Evolutionary conservation across 139 green algal species (phyloP).

Genomic region (Asterochloris sp.): DNA sequence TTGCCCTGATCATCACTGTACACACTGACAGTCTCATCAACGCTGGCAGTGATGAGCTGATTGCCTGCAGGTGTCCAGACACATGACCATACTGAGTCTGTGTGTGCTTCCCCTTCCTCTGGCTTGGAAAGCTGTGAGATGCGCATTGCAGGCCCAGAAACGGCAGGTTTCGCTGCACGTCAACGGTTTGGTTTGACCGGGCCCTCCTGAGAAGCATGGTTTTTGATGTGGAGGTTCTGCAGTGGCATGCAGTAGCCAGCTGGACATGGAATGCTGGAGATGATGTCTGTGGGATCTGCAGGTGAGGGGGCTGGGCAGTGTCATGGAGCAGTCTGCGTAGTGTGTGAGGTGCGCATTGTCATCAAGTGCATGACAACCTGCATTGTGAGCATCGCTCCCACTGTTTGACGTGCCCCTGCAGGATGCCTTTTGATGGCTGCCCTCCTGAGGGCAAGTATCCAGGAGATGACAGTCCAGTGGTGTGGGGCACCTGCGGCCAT

Average conservation of each 20-base stretch:
- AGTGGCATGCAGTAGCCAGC: conserved; percentile 51
- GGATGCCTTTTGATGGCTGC: conserved; percentile 57
- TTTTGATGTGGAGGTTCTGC: conserved; percentile 54
- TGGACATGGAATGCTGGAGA: conserved; percentile 68
- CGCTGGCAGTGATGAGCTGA: conserved; percentile 68
- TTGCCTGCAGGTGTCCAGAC: conserved; percentile 56
- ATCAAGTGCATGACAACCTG: no score
- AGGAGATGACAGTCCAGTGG: conserved; percentile 60
- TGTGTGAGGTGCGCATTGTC: no score
- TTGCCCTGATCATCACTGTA: conserved; percentile 45
- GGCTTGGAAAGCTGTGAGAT: conserved; percentile 45
- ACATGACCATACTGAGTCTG: conserved; percentile 76
- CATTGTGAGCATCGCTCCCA: no score
- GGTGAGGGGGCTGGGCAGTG: background rate
- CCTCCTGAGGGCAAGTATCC: conserved; percentile 54
- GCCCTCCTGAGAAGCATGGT: conserved; percentile 21
- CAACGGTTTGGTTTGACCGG: no score
- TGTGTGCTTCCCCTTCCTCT: conserved; percentile 63
- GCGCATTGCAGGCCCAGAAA: conserved; percentile 24
- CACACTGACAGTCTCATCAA: conserved; percentile 80
- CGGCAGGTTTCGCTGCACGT: no score
- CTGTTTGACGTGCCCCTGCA: background rate
- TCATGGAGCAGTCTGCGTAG: no score
- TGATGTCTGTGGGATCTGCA: conserved; percentile 64
- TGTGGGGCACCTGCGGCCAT: conserved; percentile 59